Conservation (phyloP, 805 yeast genomes). For the Cyberlindnera mrakii region DNA sequence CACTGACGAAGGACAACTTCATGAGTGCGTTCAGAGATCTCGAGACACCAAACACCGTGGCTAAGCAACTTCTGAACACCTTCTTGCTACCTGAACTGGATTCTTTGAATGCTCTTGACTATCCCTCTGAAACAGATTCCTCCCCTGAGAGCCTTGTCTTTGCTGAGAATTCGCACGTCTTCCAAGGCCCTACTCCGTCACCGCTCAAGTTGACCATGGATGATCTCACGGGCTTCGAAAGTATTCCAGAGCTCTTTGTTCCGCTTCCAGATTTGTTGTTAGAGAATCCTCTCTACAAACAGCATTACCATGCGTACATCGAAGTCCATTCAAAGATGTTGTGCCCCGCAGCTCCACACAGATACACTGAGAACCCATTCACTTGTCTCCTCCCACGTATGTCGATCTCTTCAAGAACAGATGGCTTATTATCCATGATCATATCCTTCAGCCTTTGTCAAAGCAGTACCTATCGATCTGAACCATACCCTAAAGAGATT, state of each 20-base stretch:
- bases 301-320: conserved; percentile 57
- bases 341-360: conserved; percentile 57
- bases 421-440: conserved; percentile 47
- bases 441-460: conserved; percentile 46
- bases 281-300: conserved; percentile 54
- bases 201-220: background rate
- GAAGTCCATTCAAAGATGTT: conserved; percentile 53
- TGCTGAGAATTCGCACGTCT: conserved; percentile 7
- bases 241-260: conserved; percentile 6
- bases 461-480: conserved; percentile 16
- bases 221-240: conserved; percentile 12
- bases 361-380: conserved; percentile 61
- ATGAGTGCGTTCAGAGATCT: conserved; percentile 12
- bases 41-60: conserved; percentile 11
- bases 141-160: conserved; percentile 7
- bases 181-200: background rate
- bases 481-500: conserved; percentile 27
- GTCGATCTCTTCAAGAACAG: conserved; percentile 54
- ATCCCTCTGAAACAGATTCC: conserved; percentile 2
- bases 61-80: conserved; percentile 13
- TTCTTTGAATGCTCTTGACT: background rate
- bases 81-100: conserved; percentile 11
- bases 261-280: conserved; percentile 57
- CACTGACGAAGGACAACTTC: background rate
- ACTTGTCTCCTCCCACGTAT: conserved; percentile 56